Conservation (phyloP, 2,329 filamentous ascomycete genomes). For the Fusarium scirpi region DNA sequence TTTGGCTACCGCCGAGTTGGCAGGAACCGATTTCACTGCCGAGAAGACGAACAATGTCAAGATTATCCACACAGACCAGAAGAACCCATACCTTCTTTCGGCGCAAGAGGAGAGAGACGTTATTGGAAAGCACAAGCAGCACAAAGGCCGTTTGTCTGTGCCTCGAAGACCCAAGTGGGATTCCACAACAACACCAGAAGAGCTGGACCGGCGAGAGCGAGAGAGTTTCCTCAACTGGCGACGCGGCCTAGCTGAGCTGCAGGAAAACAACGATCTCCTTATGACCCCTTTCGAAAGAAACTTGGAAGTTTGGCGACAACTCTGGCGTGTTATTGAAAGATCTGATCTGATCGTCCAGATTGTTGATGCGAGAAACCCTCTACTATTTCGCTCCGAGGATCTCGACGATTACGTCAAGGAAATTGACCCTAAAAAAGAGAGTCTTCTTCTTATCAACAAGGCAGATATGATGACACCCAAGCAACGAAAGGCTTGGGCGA, state of each 20-base stretch:
- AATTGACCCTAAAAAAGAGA: conserved; percentile 87
- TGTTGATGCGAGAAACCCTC: conserved; percentile 93
- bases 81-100: conserved; percentile 92
- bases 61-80: conserved; percentile 96
- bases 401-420: conserved; percentile 95
- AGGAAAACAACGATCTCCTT: conserved; percentile 92
- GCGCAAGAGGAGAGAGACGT: conserved; percentile 83
- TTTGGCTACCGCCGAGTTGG: conserved; percentile 91
- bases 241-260: conserved; percentile 88
- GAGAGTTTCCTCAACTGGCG: conserved; percentile 89
- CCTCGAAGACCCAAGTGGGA: conserved; percentile 93
- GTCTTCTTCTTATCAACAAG: conserved; percentile 95
- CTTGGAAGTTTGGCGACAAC: conserved; percentile 95
- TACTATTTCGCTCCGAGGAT: conserved; percentile 95
- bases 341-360: conserved; percentile 98
- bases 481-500: conserved; percentile 86
- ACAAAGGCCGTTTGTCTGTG: conserved; percentile 84
- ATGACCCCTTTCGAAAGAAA: conserved; percentile 99
- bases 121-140: conserved; percentile 83
- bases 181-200: conserved; percentile 80
- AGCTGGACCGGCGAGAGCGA: conserved; percentile 83
- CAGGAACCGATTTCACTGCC: conserved; percentile 98
- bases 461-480: conserved; percentile 96
- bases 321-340: conserved; percentile 98
- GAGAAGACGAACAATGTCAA: conserved; percentile 99